Evolutionary conservation across 2,329 filamentous ascomycete genomes (phyloP).

Genomic region (Trichoderma endophyticum): DNA sequence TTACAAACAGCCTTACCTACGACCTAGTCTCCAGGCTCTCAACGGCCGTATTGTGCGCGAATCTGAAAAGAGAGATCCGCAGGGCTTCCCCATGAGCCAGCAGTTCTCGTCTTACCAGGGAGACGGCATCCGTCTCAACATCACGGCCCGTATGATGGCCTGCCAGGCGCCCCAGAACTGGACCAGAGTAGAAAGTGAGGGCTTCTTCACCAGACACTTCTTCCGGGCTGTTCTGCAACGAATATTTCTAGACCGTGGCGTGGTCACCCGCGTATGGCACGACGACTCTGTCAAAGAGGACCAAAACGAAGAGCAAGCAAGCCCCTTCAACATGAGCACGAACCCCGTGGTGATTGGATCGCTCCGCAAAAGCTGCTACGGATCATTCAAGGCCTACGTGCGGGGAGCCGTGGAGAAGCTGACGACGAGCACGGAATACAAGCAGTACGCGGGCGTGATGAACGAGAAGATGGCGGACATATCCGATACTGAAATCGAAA

Average conservation of each 20-base stretch:
- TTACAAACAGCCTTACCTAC: constrained; percentile 76
- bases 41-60: constrained; percentile 68
- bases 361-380: constrained; percentile 75
- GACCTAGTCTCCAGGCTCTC: constrained; percentile 63
- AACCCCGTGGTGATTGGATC: constrained; percentile 85
- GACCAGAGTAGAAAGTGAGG: constrained; percentile 74
- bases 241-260: constrained; percentile 81
- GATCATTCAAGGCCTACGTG: constrained; percentile 71
- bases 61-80: constrained; percentile 71
- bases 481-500: constrained; percentile 70
- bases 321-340: constrained; percentile 56
- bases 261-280: constrained; percentile 62
- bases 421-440: constrained; percentile 53
- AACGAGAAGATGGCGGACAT: constrained; percentile 63
- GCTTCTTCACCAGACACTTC: constrained; percentile 90
- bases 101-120: constrained; percentile 57
- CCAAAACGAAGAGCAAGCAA: constrained; percentile 16
- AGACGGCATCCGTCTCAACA: constrained; percentile 78
- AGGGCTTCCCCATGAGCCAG: constrained; percentile 91
- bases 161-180: constrained; percentile 94
- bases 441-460: constrained; percentile 59
- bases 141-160: constrained; percentile 97
- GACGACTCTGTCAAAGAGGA: constrained; percentile 28
- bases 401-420: constrained; percentile 78
- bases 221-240: constrained; percentile 87